Percentiles rank a stretch among this genome's conserved stretches.
These are phyloP conservation scores for Trypanosoma caninum DNA, from an alignment of 208 protist species.

Conservation along the genomic window DNA sequence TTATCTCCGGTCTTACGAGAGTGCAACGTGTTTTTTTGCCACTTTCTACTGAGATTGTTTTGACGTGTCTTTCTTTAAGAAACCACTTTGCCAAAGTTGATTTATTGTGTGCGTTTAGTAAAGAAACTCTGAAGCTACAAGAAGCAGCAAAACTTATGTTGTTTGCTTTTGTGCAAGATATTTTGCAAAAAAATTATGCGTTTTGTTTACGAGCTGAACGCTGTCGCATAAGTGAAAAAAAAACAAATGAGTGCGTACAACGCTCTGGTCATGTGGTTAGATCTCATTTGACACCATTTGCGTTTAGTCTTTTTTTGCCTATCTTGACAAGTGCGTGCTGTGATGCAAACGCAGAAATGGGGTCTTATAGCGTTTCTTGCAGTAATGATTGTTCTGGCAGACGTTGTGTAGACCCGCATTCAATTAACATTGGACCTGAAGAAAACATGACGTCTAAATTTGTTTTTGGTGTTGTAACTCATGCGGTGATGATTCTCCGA, in stretches of 20 bases:
- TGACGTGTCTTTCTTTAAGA: constrained; percentile 1
- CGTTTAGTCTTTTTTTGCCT: constrained; percentile 3
- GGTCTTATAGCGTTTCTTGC: neutral
- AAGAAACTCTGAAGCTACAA: neutral
- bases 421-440: neutral
- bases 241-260: neutral
- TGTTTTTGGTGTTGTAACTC: constrained; percentile 6
- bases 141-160: constrained; percentile 33
- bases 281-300: constrained; percentile 13
- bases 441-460: neutral
- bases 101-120: too few species aligned
- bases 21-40: constrained; percentile 7
- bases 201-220: constrained; percentile 64
- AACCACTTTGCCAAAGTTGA: too few species aligned
- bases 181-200: constrained; percentile 83
- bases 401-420: neutral
- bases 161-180: constrained; percentile 81
- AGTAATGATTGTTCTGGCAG: too few species aligned
- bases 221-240: constrained; percentile 36
- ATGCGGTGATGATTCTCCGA: constrained; percentile 55
- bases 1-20: neutral
- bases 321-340: constrained; percentile 9
- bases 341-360: constrained; percentile 3
- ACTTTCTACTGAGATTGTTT: constrained; percentile 9
- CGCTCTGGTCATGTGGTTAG: neutral